Evolutionary conservation across 352 stramenopile species (phyloP).

Genomic region (Pythium aquatile): DNA sequence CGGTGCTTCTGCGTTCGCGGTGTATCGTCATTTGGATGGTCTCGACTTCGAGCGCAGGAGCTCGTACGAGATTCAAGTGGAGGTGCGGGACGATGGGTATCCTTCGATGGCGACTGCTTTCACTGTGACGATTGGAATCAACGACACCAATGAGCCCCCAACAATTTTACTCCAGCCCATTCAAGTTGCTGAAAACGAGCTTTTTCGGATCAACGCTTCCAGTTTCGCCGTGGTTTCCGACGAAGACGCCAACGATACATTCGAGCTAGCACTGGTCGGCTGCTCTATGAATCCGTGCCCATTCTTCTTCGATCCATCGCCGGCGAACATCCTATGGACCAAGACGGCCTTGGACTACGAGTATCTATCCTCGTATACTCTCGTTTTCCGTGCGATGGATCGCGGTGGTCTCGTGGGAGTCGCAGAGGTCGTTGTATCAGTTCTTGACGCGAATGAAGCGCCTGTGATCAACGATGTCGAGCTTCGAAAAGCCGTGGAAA

Average conservation of each 20-base stretch:
- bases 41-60: slow-evolving; percentile 27
- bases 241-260: slow-evolving; percentile 21
- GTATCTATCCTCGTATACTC: slow-evolving; percentile 12
- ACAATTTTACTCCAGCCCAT: slow-evolving; percentile 18
- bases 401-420: slow-evolving; percentile 10
- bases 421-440: slow-evolving; percentile 7
- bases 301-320: slow-evolving; percentile 19
- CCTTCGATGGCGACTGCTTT: slow-evolving; percentile 17
- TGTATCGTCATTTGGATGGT: slow-evolving; percentile 25
- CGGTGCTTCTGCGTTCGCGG: slow-evolving; percentile 9
- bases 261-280: slow-evolving; percentile 13
- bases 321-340: slow-evolving; percentile 6
- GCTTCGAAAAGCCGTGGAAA: slow-evolving; percentile 34
- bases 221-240: slow-evolving; percentile 21
- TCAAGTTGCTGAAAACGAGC: slow-evolving; percentile 12
- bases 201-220: slow-evolving; percentile 12
- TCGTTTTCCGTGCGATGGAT: slow-evolving; percentile 22
- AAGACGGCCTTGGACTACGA: slow-evolving; percentile 20
- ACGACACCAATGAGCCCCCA: slow-evolving; percentile 27
- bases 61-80: slow-evolving; percentile 20
- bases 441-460: slow-evolving; percentile 30
- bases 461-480: slow-evolving; percentile 29
- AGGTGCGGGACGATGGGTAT: slow-evolving; percentile 24
- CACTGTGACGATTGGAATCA: slow-evolving; percentile 13
- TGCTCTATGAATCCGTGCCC: slow-evolving; percentile 27